Evolutionary conservation across 768 basidiomycete species (phyloP), one percentile per base, ranked within the genome.

Genomic region (Phaeotremella fagi): DNA sequence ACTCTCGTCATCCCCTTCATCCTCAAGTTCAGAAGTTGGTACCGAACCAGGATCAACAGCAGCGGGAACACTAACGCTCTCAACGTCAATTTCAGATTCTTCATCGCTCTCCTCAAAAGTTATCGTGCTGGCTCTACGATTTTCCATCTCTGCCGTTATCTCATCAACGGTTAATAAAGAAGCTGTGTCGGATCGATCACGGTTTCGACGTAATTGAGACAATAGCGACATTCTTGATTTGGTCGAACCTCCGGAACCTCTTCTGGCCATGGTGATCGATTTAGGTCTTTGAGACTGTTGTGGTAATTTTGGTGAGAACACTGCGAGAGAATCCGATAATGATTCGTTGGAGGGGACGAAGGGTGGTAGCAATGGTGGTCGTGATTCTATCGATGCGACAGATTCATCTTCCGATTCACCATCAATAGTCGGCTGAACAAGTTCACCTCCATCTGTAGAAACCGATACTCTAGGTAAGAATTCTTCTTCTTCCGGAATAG

Each of bases 101-200:
- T 79, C 76, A 83, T 86, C 88, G 29, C 55, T 59, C 48, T 85
- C 88, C 41, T 88, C 81, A 9, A 78, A 79, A 1, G 77, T 77
- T 44, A 76, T 73, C 33, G 76, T 73, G 50, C 83, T 88, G 66
- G 83, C 73, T 12, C 79, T 60, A 15, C 78, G 63, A 52, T 78
- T 78, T 71, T 87, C 94, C 6, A 99, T 87, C 66, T 94, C 87
- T 9, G 90, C 91, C 0, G 95, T 97, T 65, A 99, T 95, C 75
- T 99, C 90, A 67, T 99, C 94, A 22, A 99, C 88, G 0, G 94
- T 99, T 75, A 97, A 80, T 64, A 97, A 76, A 61, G 88, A 90
- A 3, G 88, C 89, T 6, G 90, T 89, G 66, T 94, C 90, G 0
- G 87, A 87, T 33, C 81, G 79, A 64, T 95, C 90, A 20, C 87